These are phyloP conservation scores for Aspergillus panamensis DNA, from an alignment of 495 filamentous ascomycete genomes.

Conservation along the genomic window DNA sequence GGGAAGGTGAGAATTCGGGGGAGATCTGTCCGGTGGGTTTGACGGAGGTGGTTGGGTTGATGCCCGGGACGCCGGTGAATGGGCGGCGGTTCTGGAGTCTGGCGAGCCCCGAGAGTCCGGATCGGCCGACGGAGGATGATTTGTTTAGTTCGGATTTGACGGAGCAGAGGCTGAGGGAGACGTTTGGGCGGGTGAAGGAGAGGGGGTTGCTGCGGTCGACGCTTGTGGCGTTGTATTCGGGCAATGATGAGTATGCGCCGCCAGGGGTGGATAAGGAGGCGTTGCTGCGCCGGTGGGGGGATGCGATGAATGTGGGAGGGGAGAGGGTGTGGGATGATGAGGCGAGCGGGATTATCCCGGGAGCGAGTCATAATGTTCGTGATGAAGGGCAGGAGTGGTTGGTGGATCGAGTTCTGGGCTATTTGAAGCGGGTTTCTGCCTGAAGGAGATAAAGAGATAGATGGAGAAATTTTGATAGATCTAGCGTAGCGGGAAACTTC, in stretches of 20 bases:
- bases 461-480: slow-evolving; percentile 15
- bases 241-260: slow-evolving; percentile 68
- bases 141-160: slow-evolving; percentile 78
- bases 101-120: slow-evolving; percentile 49
- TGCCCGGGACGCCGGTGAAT: slow-evolving; percentile 53
- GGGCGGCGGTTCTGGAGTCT: slow-evolving; percentile 62
- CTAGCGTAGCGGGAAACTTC: slow-evolving; percentile 13
- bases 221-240: slow-evolving; percentile 60
- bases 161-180: slow-evolving; percentile 53
- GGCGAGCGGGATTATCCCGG: slow-evolving; percentile 53
- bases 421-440: slow-evolving; percentile 45
- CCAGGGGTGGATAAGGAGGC: slow-evolving; percentile 56
- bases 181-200: slow-evolving; percentile 61
- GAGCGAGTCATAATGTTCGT: slow-evolving; percentile 60
- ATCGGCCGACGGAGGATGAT: slow-evolving; percentile 71
- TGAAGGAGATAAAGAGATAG: not conserved
- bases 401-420: slow-evolving; percentile 51
- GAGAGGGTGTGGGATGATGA: slow-evolving; percentile 49
- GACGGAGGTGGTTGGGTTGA: slow-evolving; percentile 45
- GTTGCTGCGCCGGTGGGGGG: slow-evolving; percentile 62
- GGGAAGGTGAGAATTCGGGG: slow-evolving; percentile 25
- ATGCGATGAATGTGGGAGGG: slow-evolving; percentile 52
- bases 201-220: slow-evolving; percentile 51
- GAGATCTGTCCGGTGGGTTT: slow-evolving; percentile 55
- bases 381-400: slow-evolving; percentile 50